These are phyloP conservation scores for Leptographium lundbergii DNA, from an alignment of 2,329 filamentous ascomycete species.

Conservation along the genomic window DNA sequence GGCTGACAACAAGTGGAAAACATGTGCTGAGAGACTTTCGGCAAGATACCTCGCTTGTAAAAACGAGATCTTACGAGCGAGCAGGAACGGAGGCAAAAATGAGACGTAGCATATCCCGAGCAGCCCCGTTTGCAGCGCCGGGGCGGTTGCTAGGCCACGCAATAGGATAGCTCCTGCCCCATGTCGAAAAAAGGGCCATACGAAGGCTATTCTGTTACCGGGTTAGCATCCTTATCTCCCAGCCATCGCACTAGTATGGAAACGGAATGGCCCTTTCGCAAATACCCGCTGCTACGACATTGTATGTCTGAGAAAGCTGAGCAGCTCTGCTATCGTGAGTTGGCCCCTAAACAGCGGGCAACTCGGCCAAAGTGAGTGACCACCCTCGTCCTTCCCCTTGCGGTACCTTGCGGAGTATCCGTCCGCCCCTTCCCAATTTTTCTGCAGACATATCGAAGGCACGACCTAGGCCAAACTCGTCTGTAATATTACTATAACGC, in stretches of 20 bases:
- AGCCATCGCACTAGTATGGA: neutral
- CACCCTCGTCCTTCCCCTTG: neutral
- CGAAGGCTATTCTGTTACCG: neutral
- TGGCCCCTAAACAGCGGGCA: neutral
- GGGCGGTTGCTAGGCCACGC: neutral
- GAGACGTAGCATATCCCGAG: neutral
- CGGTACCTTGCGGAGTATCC: neutral
- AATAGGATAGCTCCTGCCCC: neutral
- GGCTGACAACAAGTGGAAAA: neutral
- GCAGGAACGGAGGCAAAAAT: neutral
- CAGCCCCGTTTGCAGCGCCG: neutral
- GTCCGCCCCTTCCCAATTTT: neutral
- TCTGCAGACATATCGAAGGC: neutral
- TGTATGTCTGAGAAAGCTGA: neutral
- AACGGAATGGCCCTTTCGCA: neutral
- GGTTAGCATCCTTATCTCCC: neutral
- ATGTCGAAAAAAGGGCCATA: neutral
- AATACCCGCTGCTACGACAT: conserved; percentile 2
- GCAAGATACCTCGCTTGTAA: neutral
- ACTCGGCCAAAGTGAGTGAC: neutral
- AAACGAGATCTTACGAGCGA: neutral
- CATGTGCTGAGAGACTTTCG: neutral
- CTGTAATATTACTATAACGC: neutral
- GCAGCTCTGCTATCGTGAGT: neutral
- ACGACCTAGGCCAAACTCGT: neutral